Evolutionary conservation across 2,329 filamentous ascomycete species (phyloP).

Genomic region (Fusarium sp.): DNA sequence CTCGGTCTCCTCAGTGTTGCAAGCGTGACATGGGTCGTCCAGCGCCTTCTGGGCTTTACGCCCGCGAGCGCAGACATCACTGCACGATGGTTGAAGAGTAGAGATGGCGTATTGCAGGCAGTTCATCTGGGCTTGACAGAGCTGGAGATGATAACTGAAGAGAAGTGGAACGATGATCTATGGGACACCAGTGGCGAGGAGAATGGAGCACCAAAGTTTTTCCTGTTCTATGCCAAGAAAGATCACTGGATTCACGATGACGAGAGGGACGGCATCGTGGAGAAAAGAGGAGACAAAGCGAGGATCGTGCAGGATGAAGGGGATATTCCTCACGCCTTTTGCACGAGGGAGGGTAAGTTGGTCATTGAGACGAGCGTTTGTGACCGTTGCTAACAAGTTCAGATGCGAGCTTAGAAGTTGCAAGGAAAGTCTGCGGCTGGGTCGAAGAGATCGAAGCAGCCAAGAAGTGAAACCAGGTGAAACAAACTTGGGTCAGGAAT

Average conservation of each 20-base stretch:
- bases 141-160: conserved; percentile 66
- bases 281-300: conserved; percentile 53
- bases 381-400: conserved; percentile 1
- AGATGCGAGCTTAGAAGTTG: conserved; percentile 33
- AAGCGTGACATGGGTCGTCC: conserved; percentile 55
- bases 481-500: background rate
- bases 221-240: conserved; percentile 66
- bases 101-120: conserved; percentile 67
- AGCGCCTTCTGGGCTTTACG: conserved; percentile 58
- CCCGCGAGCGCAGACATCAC: conserved; percentile 60
- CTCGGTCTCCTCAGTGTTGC: conserved; percentile 53
- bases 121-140: conserved; percentile 68
- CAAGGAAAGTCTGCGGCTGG: conserved; percentile 26
- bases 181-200: conserved; percentile 56
- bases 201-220: conserved; percentile 57
- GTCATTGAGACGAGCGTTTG: background rate
- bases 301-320: conserved; percentile 64
- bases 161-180: conserved; percentile 67
- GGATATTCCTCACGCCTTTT: conserved; percentile 69
- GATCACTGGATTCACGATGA: conserved; percentile 71
- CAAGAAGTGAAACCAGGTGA: background rate
- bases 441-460: conserved; percentile 23
- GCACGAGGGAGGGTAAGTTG: conserved; percentile 52
- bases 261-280: conserved; percentile 66
- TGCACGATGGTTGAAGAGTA: conserved; percentile 62